phyloP scores from a whole-genome alignment of 2,329 filamentous ascomycete genomes.

The Fusarium piperis region DNA sequence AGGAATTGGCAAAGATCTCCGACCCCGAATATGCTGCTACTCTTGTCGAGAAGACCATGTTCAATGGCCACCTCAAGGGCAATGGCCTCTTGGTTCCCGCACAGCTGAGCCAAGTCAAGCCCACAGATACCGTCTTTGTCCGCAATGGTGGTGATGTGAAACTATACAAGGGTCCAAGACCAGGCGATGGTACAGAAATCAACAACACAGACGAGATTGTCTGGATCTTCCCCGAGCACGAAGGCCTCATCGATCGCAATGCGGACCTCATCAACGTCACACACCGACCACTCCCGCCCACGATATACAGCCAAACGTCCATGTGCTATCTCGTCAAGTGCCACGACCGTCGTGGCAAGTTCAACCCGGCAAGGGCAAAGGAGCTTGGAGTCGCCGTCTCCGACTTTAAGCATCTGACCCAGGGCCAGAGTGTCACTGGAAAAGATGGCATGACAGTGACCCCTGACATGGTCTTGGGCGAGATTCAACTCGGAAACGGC shows the following conservation, averaged over 20 bases:
- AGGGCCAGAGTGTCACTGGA: conserved; percentile 70
- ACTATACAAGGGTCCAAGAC: conserved; percentile 72
- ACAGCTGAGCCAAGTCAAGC: conserved; percentile 42
- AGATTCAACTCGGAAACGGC: conserved; percentile 73
- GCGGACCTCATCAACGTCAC: conserved; percentile 29
- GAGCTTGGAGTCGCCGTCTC: conserved; percentile 68
- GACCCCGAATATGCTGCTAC: conserved; percentile 44
- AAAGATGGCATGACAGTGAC: conserved; percentile 76
- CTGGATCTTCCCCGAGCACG: conserved; percentile 42
- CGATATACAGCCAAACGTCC: conserved; percentile 71
- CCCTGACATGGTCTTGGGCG: conserved; percentile 85
- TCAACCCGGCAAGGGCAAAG: conserved; percentile 72
- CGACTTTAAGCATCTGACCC: conserved; percentile 69
- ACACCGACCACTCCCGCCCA: conserved; percentile 67
- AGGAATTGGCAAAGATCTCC: conserved; percentile 35
- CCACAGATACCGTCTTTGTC: conserved; percentile 61
- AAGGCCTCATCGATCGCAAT: conserved; percentile 10
- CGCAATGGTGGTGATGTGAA: conserved; percentile 72
- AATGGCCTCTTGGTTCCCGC: conserved; percentile 36
- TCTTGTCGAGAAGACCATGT: conserved; percentile 50
- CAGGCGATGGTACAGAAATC: conserved; percentile 25
- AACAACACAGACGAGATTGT: conserved; percentile 37
- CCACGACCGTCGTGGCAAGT: conserved; percentile 81
- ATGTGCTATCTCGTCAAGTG: conserved; percentile 89
- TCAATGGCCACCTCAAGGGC: conserved; percentile 45